Base-by-base conservation (phyloP, 768 basidiomycete genomes). In the Termitomyces sp. region DNA sequence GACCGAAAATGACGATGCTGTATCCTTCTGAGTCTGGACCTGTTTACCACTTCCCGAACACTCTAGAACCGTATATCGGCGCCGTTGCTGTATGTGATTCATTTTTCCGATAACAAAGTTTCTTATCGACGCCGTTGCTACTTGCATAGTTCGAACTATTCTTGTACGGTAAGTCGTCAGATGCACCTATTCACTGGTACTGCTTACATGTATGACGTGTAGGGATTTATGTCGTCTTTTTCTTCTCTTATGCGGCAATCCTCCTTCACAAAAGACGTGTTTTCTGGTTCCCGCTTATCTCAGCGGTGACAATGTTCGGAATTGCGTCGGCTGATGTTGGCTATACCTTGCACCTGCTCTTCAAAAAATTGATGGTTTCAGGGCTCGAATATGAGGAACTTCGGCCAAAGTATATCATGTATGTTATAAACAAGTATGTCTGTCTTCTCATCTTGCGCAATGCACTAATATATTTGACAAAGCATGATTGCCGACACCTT, bases 381-480 rank as follows among this genome's bases (percentile, higher is more conserved):
- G 59, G 56, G n/a, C 48, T 62, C 8, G 42, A 46, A 16, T 62
- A 64, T 31, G 52, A 56, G 18, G 49, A 57, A 9, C 55, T 65
- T 28, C 58, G 57, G 26, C 65, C 65, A 6, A 66, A 58, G 28
- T 61, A 60, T 56, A 46, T 62, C 2, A 28, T 65, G 54, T 64
- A 62, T 41, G 60, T 66, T 34, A 48, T 42, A 9, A 63, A 61
- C 47, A 66, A 60, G 65, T 66, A 28, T 45, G 59, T 54, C 6
- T 29, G 26, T 39, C 2, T 45, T 44, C 33, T 44, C 13, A 20
- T 34, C 10, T 36, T 6, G 31, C 39, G 16, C 10, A 39, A 37
- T 12, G 10, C n/a, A 16, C 16, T 22, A 5, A 31, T 12, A 42
- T 28, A 6, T 52, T 18, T 46, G 26, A 20, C 13, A 7, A 47